phyloP scores from a whole-genome alignment of 257 asterid species.

The Lantana camara region DNA sequence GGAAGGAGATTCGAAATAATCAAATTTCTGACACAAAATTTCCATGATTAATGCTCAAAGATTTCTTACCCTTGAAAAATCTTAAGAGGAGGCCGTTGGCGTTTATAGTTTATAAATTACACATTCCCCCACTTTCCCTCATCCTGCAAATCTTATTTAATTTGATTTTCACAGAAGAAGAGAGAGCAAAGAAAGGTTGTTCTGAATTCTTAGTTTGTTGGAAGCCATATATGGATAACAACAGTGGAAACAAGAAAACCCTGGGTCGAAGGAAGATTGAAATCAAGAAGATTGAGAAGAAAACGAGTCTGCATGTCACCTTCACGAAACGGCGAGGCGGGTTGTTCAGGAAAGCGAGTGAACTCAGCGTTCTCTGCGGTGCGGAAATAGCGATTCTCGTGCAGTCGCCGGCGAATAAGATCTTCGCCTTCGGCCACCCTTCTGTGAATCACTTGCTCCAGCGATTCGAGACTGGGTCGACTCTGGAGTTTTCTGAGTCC shows the following conservation, averaged over 20 bases:
- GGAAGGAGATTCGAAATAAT: no score
- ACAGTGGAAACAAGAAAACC: constrained; percentile 21
- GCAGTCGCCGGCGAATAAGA: constrained; percentile 35
- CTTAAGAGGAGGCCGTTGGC: no score
- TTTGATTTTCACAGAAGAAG: no score
- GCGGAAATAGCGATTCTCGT: constrained; percentile 35
- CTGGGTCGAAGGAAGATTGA: constrained; percentile 39
- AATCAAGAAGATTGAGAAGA: constrained; percentile 37
- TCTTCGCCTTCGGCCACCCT: constrained; percentile 35
- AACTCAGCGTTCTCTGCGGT: constrained; percentile 37
- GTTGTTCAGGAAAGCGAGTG: constrained; percentile 41
- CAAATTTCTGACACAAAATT: no score
- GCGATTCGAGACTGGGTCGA: constrained; percentile 14
- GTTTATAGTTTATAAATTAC: no score
- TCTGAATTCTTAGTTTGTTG: no score
- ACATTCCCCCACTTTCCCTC: no score
- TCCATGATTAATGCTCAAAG: no score
- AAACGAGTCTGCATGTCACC: constrained; percentile 27
- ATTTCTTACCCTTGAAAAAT: no score
- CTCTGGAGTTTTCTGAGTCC: not conserved
- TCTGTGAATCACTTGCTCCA: constrained; percentile 19
- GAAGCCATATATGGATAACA: constrained; percentile 2
- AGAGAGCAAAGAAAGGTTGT: no score
- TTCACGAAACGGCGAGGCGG: constrained; percentile 42
- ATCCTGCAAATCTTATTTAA: no score